A percentile compares a stretch with the other conserved stretches of the same genome.
phyloP scores from a whole-genome alignment of 768 basidiomycete genomes.

The Leccinum aurantiacum region DNA sequence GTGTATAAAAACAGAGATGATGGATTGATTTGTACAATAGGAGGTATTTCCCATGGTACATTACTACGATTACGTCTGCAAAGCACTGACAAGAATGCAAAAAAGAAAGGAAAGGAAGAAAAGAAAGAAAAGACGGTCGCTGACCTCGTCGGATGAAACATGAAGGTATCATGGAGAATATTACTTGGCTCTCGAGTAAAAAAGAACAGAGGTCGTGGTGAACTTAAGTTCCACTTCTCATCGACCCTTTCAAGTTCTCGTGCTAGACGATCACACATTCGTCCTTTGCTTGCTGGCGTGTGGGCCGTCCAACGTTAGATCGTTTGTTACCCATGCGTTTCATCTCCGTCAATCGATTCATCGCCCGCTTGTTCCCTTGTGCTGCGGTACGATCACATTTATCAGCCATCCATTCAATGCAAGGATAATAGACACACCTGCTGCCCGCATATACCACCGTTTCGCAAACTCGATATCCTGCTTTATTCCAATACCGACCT shows the following conservation, averaged over 20 bases:
- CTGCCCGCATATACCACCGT: slow-evolving; percentile 98
- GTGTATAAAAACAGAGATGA: neutral
- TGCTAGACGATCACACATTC: slow-evolving; percentile 82
- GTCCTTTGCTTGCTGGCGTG: slow-evolving; percentile 89
- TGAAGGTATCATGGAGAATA: slow-evolving; percentile 15
- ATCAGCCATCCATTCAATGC: neutral
- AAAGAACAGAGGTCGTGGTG: slow-evolving; percentile 4
- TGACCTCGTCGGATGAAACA: slow-evolving; percentile 6
- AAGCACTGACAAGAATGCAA: slow-evolving; percentile 19
- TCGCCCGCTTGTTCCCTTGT: slow-evolving; percentile 97
- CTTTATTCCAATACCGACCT: slow-evolving; percentile 96
- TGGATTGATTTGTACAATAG: slow-evolving; percentile 10
- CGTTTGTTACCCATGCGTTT: slow-evolving; percentile 85
- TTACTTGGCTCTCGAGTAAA: neutral
- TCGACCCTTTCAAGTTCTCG: neutral
- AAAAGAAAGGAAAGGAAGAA: neutral
- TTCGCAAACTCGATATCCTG: slow-evolving; percentile 95
- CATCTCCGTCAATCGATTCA: slow-evolving; percentile 94
- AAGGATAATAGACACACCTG: slow-evolving; percentile 58
- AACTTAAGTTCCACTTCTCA: slow-evolving; percentile 11
- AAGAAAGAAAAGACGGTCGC: neutral
- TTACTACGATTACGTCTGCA: slow-evolving; percentile 4
- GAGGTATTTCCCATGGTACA: slow-evolving; percentile 10
- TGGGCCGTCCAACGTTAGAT: slow-evolving; percentile 77
- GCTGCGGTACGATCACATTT: slow-evolving; percentile 45